Evolutionary conservation across 2,329 filamentous ascomycete species (phyloP).

Genomic region (Rutstroemia sp.): DNA sequence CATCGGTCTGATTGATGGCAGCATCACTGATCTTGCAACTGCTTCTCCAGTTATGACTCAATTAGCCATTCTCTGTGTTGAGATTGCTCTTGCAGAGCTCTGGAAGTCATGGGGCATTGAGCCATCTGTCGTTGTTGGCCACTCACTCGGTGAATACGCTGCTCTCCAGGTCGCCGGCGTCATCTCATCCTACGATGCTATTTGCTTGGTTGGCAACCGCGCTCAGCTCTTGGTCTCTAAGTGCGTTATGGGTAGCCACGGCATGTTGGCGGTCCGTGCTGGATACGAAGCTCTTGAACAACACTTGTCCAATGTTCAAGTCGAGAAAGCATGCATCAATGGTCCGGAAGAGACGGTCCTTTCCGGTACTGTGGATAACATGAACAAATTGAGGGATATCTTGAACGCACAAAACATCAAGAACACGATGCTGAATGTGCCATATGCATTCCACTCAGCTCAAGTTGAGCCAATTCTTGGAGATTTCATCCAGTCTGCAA

Average conservation of each 20-base stretch:
- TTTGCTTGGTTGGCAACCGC: slow-evolving; percentile 62
- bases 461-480: slow-evolving; percentile 56
- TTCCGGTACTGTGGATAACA: slow-evolving; percentile 46
- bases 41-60: slow-evolving; percentile 3
- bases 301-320: slow-evolving; percentile 3
- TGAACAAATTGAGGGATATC: slow-evolving; percentile 41
- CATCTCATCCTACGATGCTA: slow-evolving; percentile 59
- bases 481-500: slow-evolving; percentile 47
- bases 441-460: slow-evolving; percentile 59
- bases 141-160: slow-evolving; percentile 66
- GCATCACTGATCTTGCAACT: neutral
- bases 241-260: slow-evolving; percentile 60
- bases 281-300: slow-evolving; percentile 18
- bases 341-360: slow-evolving; percentile 67
- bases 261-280: slow-evolving; percentile 50
- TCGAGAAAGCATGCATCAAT: slow-evolving; percentile 62
- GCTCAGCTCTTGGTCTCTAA: slow-evolving; percentile 56
- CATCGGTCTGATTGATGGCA: slow-evolving; percentile 32
- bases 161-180: slow-evolving; percentile 64
- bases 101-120: slow-evolving; percentile 48
- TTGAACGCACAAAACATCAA: slow-evolving; percentile 48
- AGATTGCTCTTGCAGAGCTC: slow-evolving; percentile 46
- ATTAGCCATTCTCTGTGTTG: slow-evolving; percentile 32
- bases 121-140: slow-evolving; percentile 49
- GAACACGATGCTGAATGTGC: slow-evolving; percentile 52